Evolutionary conservation across 495 filamentous ascomycete species (phyloP).

Genomic region (Apiosordaria backusii): DNA sequence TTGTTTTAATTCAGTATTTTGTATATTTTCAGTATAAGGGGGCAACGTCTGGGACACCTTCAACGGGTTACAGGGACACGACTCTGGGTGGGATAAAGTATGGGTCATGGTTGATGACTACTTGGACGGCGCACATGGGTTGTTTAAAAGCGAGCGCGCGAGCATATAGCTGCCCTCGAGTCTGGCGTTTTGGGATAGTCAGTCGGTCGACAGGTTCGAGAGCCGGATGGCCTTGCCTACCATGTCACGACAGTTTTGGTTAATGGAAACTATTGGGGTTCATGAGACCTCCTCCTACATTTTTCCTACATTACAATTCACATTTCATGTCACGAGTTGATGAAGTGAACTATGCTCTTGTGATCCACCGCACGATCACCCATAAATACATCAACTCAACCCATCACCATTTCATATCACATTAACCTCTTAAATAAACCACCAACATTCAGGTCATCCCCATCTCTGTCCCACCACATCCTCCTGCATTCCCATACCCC

Average conservation of each 20-base stretch:
- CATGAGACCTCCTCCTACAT: background rate
- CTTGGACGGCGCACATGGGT: background rate
- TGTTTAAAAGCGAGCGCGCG: background rate
- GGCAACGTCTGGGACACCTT: background rate
- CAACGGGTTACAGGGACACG: background rate
- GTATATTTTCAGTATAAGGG: background rate
- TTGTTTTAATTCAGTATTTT: background rate
- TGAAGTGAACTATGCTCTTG: too few species aligned
- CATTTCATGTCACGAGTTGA: background rate
- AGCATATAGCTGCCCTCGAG: background rate
- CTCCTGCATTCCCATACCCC: background rate
- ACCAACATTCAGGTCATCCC: background rate
- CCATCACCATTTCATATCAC: background rate
- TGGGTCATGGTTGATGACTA: background rate
- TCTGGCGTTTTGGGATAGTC: background rate
- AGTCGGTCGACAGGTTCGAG: background rate
- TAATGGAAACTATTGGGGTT: background rate
- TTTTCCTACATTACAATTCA: background rate
- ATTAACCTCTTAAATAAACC: background rate
- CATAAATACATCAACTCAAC: background rate
- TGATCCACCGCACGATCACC: too few species aligned
- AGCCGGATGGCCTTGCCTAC: background rate
- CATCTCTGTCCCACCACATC: background rate
- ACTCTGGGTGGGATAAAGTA: background rate
- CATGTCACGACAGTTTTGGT: background rate